phyloP scores from a whole-genome alignment of 2,329 filamentous ascomycete genomes.

The Aspergillus proliferans region DNA sequence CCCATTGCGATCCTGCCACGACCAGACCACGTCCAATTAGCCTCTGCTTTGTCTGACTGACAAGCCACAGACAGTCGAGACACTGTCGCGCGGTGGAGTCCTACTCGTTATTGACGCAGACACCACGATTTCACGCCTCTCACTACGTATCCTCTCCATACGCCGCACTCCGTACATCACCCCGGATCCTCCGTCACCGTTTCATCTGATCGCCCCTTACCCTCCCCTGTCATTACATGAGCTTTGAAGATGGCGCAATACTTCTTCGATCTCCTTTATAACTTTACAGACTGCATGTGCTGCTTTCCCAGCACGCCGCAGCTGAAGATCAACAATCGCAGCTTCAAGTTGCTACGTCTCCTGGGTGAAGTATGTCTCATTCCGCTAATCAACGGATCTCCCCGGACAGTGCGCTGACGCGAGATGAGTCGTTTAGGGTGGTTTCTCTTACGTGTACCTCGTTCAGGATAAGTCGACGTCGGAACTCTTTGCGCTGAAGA shows the following conservation, averaged over 20 bases:
- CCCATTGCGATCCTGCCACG: not conserved
- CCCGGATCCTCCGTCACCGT: not conserved
- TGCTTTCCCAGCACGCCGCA: conserved; percentile 94
- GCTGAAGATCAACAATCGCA: conserved; percentile 88
- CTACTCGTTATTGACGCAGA: too few species aligned
- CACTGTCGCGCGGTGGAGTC: not conserved
- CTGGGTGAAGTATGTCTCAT: conserved; percentile 70
- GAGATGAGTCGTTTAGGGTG: conserved; percentile 54
- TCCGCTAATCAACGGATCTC: not conserved
- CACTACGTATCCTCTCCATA: not conserved
- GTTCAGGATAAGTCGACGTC: conserved; percentile 83
- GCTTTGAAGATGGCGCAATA: conserved; percentile 63
- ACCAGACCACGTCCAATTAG: not conserved
- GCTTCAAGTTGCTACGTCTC: conserved; percentile 90
- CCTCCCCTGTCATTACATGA: not conserved
- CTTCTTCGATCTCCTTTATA: conserved; percentile 82
- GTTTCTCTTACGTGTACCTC: conserved; percentile 98
- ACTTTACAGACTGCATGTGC: conserved; percentile 87
- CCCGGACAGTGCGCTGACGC: not conserved
- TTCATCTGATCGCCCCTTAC: not conserved
- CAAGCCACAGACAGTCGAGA: not conserved
- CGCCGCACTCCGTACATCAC: not conserved
- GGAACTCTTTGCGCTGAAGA: conserved; percentile 89
- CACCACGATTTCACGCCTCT: not conserved
- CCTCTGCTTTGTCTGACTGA: not conserved